phyloP scores from a whole-genome alignment of 2,329 filamentous ascomycete species.

The Chalaropsis ovoidea region DNA sequence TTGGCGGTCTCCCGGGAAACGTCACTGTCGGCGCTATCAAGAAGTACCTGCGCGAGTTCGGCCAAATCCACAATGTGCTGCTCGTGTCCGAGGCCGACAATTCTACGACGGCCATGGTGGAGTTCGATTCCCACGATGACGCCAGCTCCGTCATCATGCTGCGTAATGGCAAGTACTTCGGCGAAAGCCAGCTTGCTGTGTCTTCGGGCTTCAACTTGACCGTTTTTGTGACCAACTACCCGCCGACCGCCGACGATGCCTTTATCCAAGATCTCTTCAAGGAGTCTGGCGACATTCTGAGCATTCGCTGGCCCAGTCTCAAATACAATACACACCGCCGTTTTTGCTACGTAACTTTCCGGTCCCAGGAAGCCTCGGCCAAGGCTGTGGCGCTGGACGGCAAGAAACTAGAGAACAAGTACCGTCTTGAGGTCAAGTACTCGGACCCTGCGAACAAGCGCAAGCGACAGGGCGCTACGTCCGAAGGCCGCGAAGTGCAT shows the following conservation, averaged over 20 bases:
- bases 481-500: slow-evolving; percentile 82
- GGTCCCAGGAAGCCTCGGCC: slow-evolving; percentile 54
- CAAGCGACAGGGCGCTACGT: slow-evolving; percentile 63
- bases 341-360: slow-evolving; percentile 94
- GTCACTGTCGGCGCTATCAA: slow-evolving; percentile 62
- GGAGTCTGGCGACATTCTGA: slow-evolving; percentile 70
- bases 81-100: slow-evolving; percentile 54
- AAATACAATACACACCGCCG: slow-evolving; percentile 80
- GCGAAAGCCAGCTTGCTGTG: slow-evolving; percentile 62
- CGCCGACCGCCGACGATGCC: slow-evolving; percentile 60
- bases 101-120: slow-evolving; percentile 63
- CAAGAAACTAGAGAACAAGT: slow-evolving; percentile 55
- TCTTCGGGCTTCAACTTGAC: slow-evolving; percentile 66
- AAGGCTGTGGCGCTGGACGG: slow-evolving; percentile 63
- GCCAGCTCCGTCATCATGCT: slow-evolving; percentile 73
- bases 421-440: slow-evolving; percentile 65
- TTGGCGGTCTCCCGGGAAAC: slow-evolving; percentile 62
- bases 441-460: slow-evolving; percentile 75
- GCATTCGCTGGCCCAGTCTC: slow-evolving; percentile 80
- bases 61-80: slow-evolving; percentile 68
- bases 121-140: slow-evolving; percentile 74
- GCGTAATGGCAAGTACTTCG: slow-evolving; percentile 69
- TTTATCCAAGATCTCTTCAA: slow-evolving; percentile 60
- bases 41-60: slow-evolving; percentile 87
- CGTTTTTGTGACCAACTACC: slow-evolving; percentile 84